Percentiles rank a stretch among this genome's conserved stretches.
Conservation (phyloP, 129 eudicot genomes). For the Centaurea solstitialis region DNA sequence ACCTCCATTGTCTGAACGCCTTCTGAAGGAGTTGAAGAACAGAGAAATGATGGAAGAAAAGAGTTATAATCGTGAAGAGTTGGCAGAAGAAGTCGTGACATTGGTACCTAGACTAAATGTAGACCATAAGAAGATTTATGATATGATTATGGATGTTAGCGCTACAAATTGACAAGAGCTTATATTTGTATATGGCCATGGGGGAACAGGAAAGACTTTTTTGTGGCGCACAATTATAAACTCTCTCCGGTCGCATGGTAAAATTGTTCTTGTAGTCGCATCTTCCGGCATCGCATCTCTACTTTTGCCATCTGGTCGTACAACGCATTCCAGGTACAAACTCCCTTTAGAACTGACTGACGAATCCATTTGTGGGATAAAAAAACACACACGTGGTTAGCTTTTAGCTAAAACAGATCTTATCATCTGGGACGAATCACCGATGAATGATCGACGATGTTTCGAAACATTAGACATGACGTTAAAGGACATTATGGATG, state of each 20-base stretch:
- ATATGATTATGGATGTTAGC: too few relatives aligned
- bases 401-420: too few relatives aligned
- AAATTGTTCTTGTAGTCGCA: not conserved
- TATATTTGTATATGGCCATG: too few relatives aligned
- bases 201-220: too few relatives aligned
- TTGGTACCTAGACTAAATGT: too few relatives aligned
- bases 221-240: too few relatives aligned
- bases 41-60: not conserved
- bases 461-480: not conserved
- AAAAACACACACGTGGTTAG: too few relatives aligned
- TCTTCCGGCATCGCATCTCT: not conserved
- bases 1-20: not conserved
- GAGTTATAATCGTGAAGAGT: too few relatives aligned
- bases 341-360: not conserved
- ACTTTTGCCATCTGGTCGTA: not conserved
- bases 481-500: not conserved
- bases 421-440: not conserved
- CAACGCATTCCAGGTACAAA: not conserved
- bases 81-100: too few relatives aligned
- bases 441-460: conserved; percentile 4
- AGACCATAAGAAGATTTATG: too few relatives aligned
- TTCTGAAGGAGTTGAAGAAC: not conserved
- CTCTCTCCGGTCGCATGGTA: not conserved
- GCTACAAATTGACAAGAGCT: too few relatives aligned
- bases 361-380: not conserved